Conservation (phyloP, 2,329 filamentous ascomycete species). For the Penicillium sp. region DNA sequence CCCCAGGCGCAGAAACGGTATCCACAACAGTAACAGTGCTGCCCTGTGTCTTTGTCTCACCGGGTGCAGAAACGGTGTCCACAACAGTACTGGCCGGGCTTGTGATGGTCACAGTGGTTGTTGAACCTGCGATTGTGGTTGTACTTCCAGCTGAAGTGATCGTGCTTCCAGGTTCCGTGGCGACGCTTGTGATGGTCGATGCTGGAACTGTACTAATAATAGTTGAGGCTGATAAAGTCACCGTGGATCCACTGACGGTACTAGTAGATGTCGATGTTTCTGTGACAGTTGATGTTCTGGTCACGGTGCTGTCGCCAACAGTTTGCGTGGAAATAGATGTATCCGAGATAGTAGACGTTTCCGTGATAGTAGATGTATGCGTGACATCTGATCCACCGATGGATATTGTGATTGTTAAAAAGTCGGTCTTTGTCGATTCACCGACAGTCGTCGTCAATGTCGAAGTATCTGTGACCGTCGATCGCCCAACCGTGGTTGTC, state of each 20-base stretch:
- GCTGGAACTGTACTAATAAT: conserved; percentile 1
- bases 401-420: not conserved
- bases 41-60: not conserved
- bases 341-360: not conserved
- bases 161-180: conserved; percentile 2
- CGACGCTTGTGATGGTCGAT: conserved; percentile 3
- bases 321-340: not conserved
- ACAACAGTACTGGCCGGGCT: not conserved
- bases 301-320: not conserved
- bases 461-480: not conserved
- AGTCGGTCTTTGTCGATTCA: not conserved
- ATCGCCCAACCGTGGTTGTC: not conserved
- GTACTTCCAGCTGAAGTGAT: conserved; percentile 3
- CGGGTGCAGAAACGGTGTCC: not conserved
- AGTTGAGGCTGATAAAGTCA: not conserved
- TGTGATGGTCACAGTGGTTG: conserved; percentile 8
- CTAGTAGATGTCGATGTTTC: not conserved
- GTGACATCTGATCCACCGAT: not conserved
- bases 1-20: not conserved
- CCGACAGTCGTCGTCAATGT: not conserved
- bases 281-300: not conserved
- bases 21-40: not conserved
- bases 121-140: conserved; percentile 6
- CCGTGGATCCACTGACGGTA: not conserved
- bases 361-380: not conserved